These are phyloP conservation scores for Candolleomyces eurysporus DNA, from an alignment of 768 basidiomycete genomes.

Conservation along the genomic window DNA sequence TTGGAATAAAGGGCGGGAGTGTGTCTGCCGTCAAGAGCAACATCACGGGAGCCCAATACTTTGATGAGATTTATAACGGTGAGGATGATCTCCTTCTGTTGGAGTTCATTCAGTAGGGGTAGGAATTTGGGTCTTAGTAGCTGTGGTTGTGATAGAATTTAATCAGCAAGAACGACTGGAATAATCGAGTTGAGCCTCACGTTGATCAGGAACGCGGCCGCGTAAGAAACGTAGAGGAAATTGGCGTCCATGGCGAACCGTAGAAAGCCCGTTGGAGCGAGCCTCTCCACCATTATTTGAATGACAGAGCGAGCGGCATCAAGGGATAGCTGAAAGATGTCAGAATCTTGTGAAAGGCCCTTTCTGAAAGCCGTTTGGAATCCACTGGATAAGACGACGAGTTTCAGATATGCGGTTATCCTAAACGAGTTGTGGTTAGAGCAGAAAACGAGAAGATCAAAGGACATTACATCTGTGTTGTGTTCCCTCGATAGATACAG, in stretches of 20 bases:
- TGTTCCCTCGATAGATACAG: conserved; percentile 43
- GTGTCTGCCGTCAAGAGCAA: conserved; percentile 54
- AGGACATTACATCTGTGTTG: conserved; percentile 38
- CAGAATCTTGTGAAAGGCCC: conserved; percentile 38
- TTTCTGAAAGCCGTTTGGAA: conserved; percentile 47
- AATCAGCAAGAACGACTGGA: neutral
- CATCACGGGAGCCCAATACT: conserved; percentile 45
- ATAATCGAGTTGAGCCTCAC: conserved; percentile 30
- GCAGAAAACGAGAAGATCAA: neutral
- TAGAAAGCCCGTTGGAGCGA: conserved; percentile 54
- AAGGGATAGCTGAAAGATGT: conserved; percentile 46
- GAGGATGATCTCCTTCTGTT: conserved; percentile 39
- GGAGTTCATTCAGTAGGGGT: conserved; percentile 36
- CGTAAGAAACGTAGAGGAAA: conserved; percentile 54
- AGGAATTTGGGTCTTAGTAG: conserved; percentile 50
- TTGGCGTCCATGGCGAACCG: conserved; percentile 55
- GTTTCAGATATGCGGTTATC: conserved; percentile 51
- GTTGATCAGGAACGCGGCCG: conserved; percentile 59
- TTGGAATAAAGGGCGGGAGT: conserved; percentile 57
- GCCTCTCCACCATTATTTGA: conserved; percentile 46
- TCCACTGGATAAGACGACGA: conserved; percentile 55
- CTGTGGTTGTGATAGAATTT: conserved; percentile 23
- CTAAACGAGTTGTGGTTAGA: conserved; percentile 21
- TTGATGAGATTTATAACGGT: conserved; percentile 43
- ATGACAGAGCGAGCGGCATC: conserved; percentile 58